A percentile compares a stretch with the other conserved stretches of the same genome.
These are phyloP conservation scores for Aspergillus pseudotamarii DNA, from an alignment of 2,329 filamentous ascomycete genomes.

Conservation along the genomic window DNA sequence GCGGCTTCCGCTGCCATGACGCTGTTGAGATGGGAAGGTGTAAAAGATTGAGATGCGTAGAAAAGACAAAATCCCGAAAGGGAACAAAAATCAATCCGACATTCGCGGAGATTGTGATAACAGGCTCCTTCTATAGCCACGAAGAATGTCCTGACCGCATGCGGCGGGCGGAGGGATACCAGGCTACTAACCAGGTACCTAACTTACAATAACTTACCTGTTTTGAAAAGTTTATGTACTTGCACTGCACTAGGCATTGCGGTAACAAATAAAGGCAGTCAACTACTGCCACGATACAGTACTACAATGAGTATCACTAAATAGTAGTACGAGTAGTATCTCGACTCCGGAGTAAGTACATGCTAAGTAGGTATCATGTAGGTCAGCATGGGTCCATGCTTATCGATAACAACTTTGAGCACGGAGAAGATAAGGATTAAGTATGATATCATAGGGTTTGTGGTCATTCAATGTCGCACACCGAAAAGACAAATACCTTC, in stretches of 20 bases:
- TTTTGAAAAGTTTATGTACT: slow-evolving; percentile 7
- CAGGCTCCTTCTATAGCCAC: neutral
- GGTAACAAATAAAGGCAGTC: neutral
- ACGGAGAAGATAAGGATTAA: too few relatives aligned
- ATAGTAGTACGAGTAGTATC: too few relatives aligned
- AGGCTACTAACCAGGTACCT: neutral
- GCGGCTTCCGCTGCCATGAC: slow-evolving; percentile 36
- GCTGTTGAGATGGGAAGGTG: neutral
- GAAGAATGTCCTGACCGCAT: slow-evolving; percentile 29
- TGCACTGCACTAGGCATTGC: slow-evolving; percentile 7
- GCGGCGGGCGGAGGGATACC: slow-evolving; percentile 26
- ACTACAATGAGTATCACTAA: too few relatives aligned
- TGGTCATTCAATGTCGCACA: too few relatives aligned
- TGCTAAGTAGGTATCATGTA: too few relatives aligned
- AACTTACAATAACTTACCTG: slow-evolving; percentile 3
- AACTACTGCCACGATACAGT: neutral
- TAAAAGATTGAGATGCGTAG: neutral
- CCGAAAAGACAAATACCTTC: too few relatives aligned
- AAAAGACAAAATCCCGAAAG: neutral
- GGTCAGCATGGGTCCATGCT: slow-evolving; percentile 1
- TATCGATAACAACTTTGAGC: slow-evolving; percentile 32
- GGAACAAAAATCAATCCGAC: slow-evolving; percentile 18
- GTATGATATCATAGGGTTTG: too few relatives aligned
- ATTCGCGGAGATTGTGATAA: slow-evolving; percentile 13
- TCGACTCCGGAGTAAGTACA: too few relatives aligned